Conservation (phyloP, 129 eudicot genomes). For the Flaveria robusta region DNA sequence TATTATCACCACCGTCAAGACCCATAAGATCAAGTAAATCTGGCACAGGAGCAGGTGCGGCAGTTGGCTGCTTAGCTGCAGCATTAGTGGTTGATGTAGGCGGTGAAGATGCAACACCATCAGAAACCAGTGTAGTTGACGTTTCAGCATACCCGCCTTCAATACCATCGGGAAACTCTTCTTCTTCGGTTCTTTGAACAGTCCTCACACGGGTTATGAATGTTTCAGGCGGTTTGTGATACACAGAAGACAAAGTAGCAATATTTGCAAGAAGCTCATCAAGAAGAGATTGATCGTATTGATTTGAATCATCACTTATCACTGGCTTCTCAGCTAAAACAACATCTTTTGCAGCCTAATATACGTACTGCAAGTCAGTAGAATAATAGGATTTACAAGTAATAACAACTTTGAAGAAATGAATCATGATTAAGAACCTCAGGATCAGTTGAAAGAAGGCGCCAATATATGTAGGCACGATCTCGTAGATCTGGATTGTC, state of each 20-base stretch:
- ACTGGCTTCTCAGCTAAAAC: slow-evolving; percentile 98
- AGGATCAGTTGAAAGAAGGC: slow-evolving; percentile 99
- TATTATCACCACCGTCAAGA: slow-evolving; percentile 52
- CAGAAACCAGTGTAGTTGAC: slow-evolving; percentile 62
- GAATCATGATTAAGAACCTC: slow-evolving; percentile 54
- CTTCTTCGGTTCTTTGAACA: slow-evolving; percentile 80
- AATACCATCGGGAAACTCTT: slow-evolving; percentile 77
- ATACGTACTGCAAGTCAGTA: slow-evolving; percentile 17
- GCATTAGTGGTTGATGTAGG: slow-evolving; percentile 47
- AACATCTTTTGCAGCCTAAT: slow-evolving; percentile 96
- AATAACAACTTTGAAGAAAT: not conserved
- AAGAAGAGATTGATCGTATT: slow-evolving; percentile 85
- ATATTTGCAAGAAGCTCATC: slow-evolving; percentile 97
- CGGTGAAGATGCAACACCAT: slow-evolving; percentile 56
- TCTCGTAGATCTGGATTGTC: slow-evolving; percentile 98
- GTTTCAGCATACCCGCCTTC: slow-evolving; percentile 72
- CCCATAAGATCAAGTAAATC: slow-evolving; percentile 90
- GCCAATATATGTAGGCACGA: slow-evolving; percentile 99
- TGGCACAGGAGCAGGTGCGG: slow-evolving; percentile 73
- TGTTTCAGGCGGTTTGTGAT: slow-evolving; percentile 97
- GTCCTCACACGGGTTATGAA: slow-evolving; percentile 91
- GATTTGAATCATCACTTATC: slow-evolving; percentile 95
- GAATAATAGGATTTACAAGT: slow-evolving; percentile 10
- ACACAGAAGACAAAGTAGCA: slow-evolving; percentile 92
- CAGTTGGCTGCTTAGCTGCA: slow-evolving; percentile 50